phyloP scores from a whole-genome alignment of 768 basidiomycete genomes.

The Pleurotus platypus region DNA sequence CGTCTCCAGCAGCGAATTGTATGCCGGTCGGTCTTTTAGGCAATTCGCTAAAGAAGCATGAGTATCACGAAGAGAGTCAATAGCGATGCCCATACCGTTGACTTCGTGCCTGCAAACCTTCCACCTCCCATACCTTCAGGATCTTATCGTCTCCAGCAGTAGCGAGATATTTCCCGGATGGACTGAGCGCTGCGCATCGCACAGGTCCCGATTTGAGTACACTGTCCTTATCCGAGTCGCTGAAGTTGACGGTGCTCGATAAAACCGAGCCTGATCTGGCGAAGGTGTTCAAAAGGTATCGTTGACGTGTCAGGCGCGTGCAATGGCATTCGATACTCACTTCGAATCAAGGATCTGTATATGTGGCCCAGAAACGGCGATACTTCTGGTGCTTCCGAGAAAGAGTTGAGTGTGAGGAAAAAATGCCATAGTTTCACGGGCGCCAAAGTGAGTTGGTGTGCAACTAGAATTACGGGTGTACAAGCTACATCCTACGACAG shows the following conservation, averaged over 20 bases:
- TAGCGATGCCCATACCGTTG: conserved; percentile 44
- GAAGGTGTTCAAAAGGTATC: neutral
- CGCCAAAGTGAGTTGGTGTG: too few relatives aligned
- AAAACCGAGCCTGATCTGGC: conserved; percentile 51
- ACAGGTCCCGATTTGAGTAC: conserved; percentile 52
- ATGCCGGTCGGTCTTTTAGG: conserved; percentile 81
- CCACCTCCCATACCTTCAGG: conserved; percentile 72
- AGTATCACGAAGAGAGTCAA: conserved; percentile 4
- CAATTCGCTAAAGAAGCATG: conserved; percentile 51
- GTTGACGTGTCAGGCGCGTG: neutral
- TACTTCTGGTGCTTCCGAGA: conserved; percentile 24
- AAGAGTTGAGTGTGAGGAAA: conserved; percentile 52
- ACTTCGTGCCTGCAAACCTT: conserved; percentile 51
- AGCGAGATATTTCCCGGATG: conserved; percentile 42
- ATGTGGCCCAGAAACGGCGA: conserved; percentile 57
- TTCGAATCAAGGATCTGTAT: conserved; percentile 54
- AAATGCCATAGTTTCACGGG: conserved; percentile 26
- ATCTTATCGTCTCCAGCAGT: conserved; percentile 79
- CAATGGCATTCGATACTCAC: conserved; percentile 33
- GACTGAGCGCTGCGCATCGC: conserved; percentile 53
- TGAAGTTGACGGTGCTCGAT: conserved; percentile 35
- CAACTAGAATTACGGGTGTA: too few relatives aligned
- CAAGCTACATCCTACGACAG: too few relatives aligned
- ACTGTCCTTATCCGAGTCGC: conserved; percentile 24
- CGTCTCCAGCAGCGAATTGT: conserved; percentile 53